Base-by-base conservation (phyloP, 495 filamentous ascomycete species). In the Daldinia vernicosa region DNA sequence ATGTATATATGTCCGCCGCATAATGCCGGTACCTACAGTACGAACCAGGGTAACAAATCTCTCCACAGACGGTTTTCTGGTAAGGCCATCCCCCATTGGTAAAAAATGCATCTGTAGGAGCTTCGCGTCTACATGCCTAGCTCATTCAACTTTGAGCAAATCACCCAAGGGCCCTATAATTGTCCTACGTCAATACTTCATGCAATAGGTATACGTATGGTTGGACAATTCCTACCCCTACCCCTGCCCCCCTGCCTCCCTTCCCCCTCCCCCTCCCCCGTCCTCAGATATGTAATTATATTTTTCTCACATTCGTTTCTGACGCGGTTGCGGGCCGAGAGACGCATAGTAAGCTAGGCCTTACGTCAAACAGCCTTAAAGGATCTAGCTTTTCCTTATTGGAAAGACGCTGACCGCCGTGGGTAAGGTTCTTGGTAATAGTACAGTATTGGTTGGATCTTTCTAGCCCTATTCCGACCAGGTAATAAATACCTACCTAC, bases 271-370 rank as follows among this genome's bases (percentile, higher is more conserved):
- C 4, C 54, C 24, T 50, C 26, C 3, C 58, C 1, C 6, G 26
- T 47, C 26, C 43, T 39, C 33, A 35, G 12, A 35, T 51, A 51
- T 39, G 30, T 53, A 6, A 30, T 33, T 52, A n/a, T 28, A 22
- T 15, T 12, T 22, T 65, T 45, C 32, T 27, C 14, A 5, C 19
- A 19, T 47, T 22, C 4, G 9, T 47, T 19, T 47, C 3, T 12
- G 19, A 47, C 30, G 27, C 55, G 43, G 58, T 51, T 51, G 40
- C 61, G 66, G 66, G 61, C 70, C 70, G 66, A 66, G 62, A 57
- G 61, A 63, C 66, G 70, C 66, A 73, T 69, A 66, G 64, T 68
- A 72, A 69, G 70, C 70, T 65, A 61, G 17, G 32, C 37, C 28
- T 24, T 51, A 30, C 30, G 47, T 37, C 56, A 50, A 40, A 39